These are phyloP conservation scores for Fusarium phyllophilum DNA, from an alignment of 2,329 filamentous ascomycete species.

Conservation along the genomic window DNA sequence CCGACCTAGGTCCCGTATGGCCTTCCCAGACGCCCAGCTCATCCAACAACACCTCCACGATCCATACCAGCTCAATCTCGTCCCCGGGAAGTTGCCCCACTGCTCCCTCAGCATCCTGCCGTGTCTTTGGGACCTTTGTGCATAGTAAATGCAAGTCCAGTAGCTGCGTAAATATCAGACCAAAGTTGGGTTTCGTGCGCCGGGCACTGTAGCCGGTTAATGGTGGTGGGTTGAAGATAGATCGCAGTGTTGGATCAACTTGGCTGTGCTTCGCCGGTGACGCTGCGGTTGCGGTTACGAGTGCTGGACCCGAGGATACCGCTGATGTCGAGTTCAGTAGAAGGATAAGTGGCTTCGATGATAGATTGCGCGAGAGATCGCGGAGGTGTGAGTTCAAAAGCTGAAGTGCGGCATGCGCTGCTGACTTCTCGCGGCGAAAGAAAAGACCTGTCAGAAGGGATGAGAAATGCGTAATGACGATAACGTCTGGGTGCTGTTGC, in stretches of 20 bases:
- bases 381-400: conserved; percentile 60
- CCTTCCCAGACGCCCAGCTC: conserved; percentile 59
- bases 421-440: conserved; percentile 56
- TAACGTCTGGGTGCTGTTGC: conserved; percentile 49
- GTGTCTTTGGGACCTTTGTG: conserved; percentile 54
- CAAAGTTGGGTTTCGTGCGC: conserved; percentile 62
- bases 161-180: conserved; percentile 64
- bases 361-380: conserved; percentile 54
- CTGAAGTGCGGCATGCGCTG: conserved; percentile 61
- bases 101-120: conserved; percentile 52
- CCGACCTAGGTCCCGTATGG: conserved; percentile 42
- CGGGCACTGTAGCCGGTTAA: conserved; percentile 28
- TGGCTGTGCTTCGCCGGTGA: conserved; percentile 11
- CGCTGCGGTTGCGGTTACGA: neutral
- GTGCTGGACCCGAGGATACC: conserved; percentile 3
- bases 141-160: conserved; percentile 66
- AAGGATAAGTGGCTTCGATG: conserved; percentile 60
- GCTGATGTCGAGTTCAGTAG: conserved; percentile 63
- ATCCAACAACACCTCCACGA: conserved; percentile 63
- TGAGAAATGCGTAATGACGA: conserved; percentile 67
- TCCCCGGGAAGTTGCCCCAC: conserved; percentile 1
- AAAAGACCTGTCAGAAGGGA: conserved; percentile 63
- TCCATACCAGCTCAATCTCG: conserved; percentile 51
- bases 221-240: conserved; percentile 57
- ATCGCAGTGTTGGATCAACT: conserved; percentile 59